Evolutionary conservation across 2,329 filamentous ascomycete species (phyloP).

Genomic region (Talaromyces atroroseus): DNA sequence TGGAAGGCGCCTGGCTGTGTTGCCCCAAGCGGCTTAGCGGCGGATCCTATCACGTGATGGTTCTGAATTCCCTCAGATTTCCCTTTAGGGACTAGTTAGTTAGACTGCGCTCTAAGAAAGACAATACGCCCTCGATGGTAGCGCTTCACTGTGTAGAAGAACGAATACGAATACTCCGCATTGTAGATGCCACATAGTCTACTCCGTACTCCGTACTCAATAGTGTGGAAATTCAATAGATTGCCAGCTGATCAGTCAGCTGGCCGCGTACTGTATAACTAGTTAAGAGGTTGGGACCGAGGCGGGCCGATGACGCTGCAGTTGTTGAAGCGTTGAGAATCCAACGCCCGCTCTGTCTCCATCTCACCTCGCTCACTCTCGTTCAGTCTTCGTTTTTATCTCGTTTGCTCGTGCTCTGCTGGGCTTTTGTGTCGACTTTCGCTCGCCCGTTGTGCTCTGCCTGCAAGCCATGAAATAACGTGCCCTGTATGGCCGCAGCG

Average conservation of each 20-base stretch:
- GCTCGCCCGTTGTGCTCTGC: neutral
- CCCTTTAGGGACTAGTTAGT: too few relatives aligned
- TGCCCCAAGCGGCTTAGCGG: neutral
- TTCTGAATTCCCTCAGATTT: too few relatives aligned
- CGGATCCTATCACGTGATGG: neutral
- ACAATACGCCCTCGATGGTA: too few relatives aligned
- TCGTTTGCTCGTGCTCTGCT: neutral
- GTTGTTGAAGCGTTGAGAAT: slow-evolving; percentile 13
- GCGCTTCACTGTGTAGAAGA: neutral
- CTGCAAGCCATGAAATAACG: neutral
- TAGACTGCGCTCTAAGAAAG: too few relatives aligned
- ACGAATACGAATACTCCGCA: too few relatives aligned
- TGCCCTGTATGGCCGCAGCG: neutral
- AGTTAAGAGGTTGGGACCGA: slow-evolving; percentile 8
- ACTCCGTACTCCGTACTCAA: too few relatives aligned
- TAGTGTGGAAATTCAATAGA: too few relatives aligned
- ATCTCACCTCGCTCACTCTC: neutral
- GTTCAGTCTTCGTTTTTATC: neutral
- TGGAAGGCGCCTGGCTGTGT: neutral
- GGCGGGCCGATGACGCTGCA: slow-evolving; percentile 13
- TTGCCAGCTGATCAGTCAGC: neutral
- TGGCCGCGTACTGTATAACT: neutral
- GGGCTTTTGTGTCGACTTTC: neutral
- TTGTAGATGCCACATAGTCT: too few relatives aligned
- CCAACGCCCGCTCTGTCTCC: slow-evolving; percentile 2